Base-by-base conservation (phyloP, 352 stramenopile genomes). In the Poterioochromonas sp. region DNA sequence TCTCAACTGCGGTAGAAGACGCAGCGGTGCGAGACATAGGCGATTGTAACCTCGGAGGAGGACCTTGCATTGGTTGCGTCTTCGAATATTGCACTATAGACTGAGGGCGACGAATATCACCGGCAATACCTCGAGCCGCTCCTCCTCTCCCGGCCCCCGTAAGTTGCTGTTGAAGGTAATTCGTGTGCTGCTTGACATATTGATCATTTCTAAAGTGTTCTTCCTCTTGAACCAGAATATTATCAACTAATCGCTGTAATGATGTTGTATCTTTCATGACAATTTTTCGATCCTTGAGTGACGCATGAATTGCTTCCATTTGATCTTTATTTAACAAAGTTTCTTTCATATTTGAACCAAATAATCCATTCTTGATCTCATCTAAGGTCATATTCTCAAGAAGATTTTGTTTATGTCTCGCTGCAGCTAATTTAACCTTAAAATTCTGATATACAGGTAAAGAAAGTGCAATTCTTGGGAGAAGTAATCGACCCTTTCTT, bases 271-370 rank as follows among this genome's bases (percentile, higher is more conserved):
- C 62, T 8, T 43, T 71, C 3, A 15, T 22, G 18, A 29, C 15
- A 47, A 44, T 44, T 8, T 44, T 44, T 22, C 62, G 62, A 29
- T 71, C 62, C 1, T 29, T 12, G 12, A 76, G 32, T 11, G 69
- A 76, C 18, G 69, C 69, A 8, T 76, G 69, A 60, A 76, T 76
- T 22, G 69, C 69, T 26, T 34, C 5, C 69, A 76, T 76, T 43
- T 76, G 69, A 1, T 76, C 69, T 40, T 12, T 26, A 8, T 18
- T 34, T 3, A 76, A 35, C 12, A 76, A 35, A 37, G 12, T 76
- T 11, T 76, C 69, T 29, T 63, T 65, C 39, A 76, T 37, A 11
- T 65, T 76, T n/a, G 5, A n/a, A 26, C 69, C 69, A 60, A 76
- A 76, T 1, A 76, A 35, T n/a, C 69, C 69, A 40, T 58, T 63